A percentile compares a stretch with the other conserved stretches of the same genome.
These are phyloP conservation scores for Solanum virginianum DNA, from an alignment of 257 asterid species.

Conservation along the genomic window DNA sequence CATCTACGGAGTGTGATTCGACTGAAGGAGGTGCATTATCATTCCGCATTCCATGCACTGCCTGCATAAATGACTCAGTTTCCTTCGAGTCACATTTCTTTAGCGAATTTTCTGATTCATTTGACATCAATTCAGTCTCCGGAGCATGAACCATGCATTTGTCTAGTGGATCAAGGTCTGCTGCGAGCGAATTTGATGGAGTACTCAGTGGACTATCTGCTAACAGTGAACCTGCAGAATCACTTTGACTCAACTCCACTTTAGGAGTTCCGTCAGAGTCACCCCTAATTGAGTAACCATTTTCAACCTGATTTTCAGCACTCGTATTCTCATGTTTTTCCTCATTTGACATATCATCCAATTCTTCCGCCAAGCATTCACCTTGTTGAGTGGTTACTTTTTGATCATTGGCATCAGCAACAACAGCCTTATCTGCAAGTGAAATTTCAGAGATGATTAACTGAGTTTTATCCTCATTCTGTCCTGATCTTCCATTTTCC, in stretches of 20 bases:
- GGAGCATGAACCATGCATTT: constrained; percentile 4
- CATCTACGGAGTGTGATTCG: background rate
- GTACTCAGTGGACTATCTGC: constrained; percentile 1
- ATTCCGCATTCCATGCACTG: background rate
- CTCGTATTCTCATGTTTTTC: background rate
- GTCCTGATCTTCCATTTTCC: background rate
- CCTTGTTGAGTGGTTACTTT: background rate
- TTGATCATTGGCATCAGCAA: background rate
- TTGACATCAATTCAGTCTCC: background rate
- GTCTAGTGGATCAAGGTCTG: constrained; percentile 2
- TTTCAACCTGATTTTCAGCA: background rate
- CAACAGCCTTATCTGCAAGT: background rate
- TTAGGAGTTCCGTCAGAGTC: constrained; percentile 1
- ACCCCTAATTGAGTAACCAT: background rate
- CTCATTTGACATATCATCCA: background rate
- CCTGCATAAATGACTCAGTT: constrained; percentile 1
- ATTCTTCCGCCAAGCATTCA: background rate
- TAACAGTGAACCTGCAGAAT: background rate
- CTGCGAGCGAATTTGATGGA: background rate
- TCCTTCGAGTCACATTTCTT: background rate
- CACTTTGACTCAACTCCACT: background rate
- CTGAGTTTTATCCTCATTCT: background rate
- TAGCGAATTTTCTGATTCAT: constrained; percentile 3
- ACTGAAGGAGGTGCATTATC: background rate
- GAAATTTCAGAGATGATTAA: background rate